Evolutionary conservation across 2,329 filamentous ascomycete species (phyloP), one percentile per base, ranked within the genome.

Genomic region (Aspergillus uvarum): DNA sequence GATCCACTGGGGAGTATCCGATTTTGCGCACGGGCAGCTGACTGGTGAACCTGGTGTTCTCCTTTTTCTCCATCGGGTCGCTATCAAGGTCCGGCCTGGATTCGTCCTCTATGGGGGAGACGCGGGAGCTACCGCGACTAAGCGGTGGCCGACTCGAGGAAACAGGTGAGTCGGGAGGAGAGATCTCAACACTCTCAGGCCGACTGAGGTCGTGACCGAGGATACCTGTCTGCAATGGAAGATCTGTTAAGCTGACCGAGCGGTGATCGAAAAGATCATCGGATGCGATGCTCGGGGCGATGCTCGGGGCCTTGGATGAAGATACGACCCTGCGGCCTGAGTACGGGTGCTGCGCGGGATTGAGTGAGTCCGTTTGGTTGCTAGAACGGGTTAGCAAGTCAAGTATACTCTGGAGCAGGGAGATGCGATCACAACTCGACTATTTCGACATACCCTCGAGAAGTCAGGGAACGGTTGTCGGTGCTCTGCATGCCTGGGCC

Each of bases 271-370:
- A 26, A 47, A 55, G 56, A n/a, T 63, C 63, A 11, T 58, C 61
- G 22, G 29, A 44, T 79, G 81, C 70, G 6, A 58, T 56, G 54
- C 64, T 84, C 81, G 50, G 65, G n/a, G 86, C 86, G 11, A 58
- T 55, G 54, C 64, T 84, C 81, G 50, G 65, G 21, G 86, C 86
- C 71, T 89, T 89, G 51, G 87, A 66, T 16, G 88, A 89, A 32
- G 87, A 88, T 6, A 79, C 65, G n/a, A 83, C 81, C 47, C 82
- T 81, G 63, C 75, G 63, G 47, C 60, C 62, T 11, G 59, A 48
- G 35, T 59, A 63, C 59, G 63, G 61, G 44, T 63, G 67, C 60
- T 65, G 64, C 51, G 58, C 42, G 51, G 58, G 59, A 44, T 62
- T 49, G 54, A 59, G 51, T 42, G 66, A 57, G 51, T 63, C 57